Conservation (phyloP, 257 asterid genomes). For the Verbena officinalis region DNA sequence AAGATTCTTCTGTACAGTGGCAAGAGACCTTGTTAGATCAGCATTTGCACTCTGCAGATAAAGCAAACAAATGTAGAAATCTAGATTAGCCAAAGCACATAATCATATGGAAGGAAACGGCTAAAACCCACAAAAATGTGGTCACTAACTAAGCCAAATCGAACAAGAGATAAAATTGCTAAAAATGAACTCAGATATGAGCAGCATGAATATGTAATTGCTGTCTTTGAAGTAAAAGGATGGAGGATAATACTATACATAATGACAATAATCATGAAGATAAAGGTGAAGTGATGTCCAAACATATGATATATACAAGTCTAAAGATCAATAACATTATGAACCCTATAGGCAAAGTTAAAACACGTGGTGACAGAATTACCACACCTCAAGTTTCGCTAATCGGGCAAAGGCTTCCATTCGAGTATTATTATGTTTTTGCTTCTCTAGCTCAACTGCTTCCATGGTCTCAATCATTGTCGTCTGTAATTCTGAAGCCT, state of each 20-base stretch:
- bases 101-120: constrained; percentile 20
- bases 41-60: constrained; percentile 79
- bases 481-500: constrained; percentile 91
- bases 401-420: constrained; percentile 83
- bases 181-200: constrained; percentile 15
- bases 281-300: neutral
- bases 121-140: constrained; percentile 9
- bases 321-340: constrained; percentile 24
- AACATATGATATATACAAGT: constrained; percentile 24
- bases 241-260: neutral
- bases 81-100: neutral
- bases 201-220: constrained; percentile 7
- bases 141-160: constrained; percentile 17
- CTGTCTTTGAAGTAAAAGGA: constrained; percentile 8
- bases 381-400: constrained; percentile 78
- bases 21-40: constrained; percentile 86
- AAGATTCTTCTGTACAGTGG: constrained; percentile 74
- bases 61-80: constrained; percentile 20
- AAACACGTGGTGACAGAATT: constrained; percentile 22
- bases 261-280: neutral
- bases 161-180: constrained; percentile 10
- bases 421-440: constrained; percentile 89
- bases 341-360: constrained; percentile 9
- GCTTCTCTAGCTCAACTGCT: constrained; percentile 94
- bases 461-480: constrained; percentile 96